Conservation (phyloP, 2,329 filamentous ascomycete species). For the Neopestalotiopsis sp. region DNA sequence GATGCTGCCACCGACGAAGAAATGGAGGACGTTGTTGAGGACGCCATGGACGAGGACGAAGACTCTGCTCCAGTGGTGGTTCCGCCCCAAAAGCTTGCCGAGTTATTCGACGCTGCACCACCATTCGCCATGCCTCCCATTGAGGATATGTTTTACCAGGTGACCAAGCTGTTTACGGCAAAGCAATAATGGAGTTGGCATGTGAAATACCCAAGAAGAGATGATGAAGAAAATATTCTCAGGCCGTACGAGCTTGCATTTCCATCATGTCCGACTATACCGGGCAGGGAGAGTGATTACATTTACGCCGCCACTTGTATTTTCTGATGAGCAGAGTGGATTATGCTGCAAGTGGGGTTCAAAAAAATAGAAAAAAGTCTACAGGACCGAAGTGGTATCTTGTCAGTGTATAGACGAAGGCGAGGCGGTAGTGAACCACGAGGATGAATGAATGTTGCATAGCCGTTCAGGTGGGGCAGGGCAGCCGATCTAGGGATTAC, state of each 20-base stretch:
- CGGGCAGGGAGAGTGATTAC: not conserved
- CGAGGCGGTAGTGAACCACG: not conserved
- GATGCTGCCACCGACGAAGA: constrained; percentile 47
- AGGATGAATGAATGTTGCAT: not conserved
- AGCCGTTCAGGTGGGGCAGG: constrained; percentile 1
- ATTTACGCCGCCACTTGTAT: not conserved
- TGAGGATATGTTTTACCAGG: constrained; percentile 77
- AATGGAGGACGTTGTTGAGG: constrained; percentile 50
- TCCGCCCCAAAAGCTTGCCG: constrained; percentile 69
- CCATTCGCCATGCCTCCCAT: constrained; percentile 74
- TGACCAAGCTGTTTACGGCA: constrained; percentile 67
- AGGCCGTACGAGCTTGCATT: not conserved
- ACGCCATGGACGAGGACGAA: constrained; percentile 50
- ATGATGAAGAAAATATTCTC: not conserved
- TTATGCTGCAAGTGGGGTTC: not conserved
- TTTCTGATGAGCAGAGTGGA: not conserved
- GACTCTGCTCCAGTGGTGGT: constrained; percentile 65
- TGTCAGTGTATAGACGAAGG: not conserved
- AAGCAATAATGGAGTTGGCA: constrained; percentile 48
- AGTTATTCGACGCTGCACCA: constrained; percentile 72
- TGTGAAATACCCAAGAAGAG: not conserved
- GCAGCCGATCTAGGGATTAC: constrained; percentile 19
- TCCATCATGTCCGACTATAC: not conserved
- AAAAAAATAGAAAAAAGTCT: not conserved
- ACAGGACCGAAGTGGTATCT: not conserved